These are phyloP conservation scores for thale cress (Arabidopsis thaliana) DNA, from an alignment of 345 rosid species.

Conservation along the genomic window DNA sequence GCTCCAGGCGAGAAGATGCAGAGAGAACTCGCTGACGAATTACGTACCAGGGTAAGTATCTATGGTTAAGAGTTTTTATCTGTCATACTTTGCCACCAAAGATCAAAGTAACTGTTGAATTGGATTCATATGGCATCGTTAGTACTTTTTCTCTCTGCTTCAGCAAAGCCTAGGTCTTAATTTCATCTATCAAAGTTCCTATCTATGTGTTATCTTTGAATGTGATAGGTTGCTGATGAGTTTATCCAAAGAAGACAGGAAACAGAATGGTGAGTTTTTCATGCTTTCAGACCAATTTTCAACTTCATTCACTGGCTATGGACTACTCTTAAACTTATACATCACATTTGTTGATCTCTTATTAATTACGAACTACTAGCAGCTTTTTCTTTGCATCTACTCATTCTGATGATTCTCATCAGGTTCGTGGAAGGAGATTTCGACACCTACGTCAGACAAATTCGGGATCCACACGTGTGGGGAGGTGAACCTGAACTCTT, in stretches of 20 bases:
- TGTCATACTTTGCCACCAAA: conserved; percentile 5
- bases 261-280: conserved; percentile 74
- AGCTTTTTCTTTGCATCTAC: background rate
- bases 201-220: conserved; percentile 25
- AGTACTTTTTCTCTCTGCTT: background rate
- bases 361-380: background rate
- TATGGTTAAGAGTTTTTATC: background rate
- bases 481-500: conserved; percentile 99
- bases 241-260: conserved; percentile 89
- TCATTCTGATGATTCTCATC: conserved; percentile 31
- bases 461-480: conserved; percentile 91
- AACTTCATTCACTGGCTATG: background rate
- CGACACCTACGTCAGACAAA: conserved; percentile 71
- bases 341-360: background rate
- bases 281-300: background rate
- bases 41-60: conserved; percentile 57
- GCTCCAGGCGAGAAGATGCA: conserved; percentile 73
- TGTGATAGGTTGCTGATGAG: conserved; percentile 90
- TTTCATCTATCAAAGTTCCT: background rate
- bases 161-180: background rate
- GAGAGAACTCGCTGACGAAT: conserved; percentile 83
- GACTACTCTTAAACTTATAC: background rate
- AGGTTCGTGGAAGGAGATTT: conserved; percentile 99
- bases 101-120: background rate
- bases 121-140: background rate